These are phyloP conservation scores for Kodamaea kaohsiungensis DNA, from an alignment of 805 yeast genomes.

Conservation along the genomic window DNA sequence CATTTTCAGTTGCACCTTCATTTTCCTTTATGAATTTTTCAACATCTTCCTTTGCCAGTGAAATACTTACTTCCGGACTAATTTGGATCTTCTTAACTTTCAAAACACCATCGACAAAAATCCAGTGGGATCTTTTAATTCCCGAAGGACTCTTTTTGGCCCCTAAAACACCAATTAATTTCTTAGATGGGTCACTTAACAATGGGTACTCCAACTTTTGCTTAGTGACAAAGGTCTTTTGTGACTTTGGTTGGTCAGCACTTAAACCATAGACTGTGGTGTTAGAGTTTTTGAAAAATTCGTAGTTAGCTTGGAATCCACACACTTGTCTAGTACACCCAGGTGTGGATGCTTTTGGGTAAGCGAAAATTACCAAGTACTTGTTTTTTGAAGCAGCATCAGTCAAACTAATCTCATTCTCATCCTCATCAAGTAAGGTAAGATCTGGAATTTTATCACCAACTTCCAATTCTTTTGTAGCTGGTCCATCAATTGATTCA, in stretches of 20 bases:
- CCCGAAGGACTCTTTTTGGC: conserved; percentile 81
- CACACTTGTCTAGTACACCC: conserved; percentile 96
- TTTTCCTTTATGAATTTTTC: conserved; percentile 37
- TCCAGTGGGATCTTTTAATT: conserved; percentile 87
- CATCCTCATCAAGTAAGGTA: conserved; percentile 67
- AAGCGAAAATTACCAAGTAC: conserved; percentile 54
- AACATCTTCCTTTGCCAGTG: conserved; percentile 59
- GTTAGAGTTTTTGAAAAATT: conserved; percentile 48
- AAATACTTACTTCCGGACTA: conserved; percentile 53
- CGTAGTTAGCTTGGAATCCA: conserved; percentile 74
- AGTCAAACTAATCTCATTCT: conserved; percentile 43
- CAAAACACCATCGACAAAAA: conserved; percentile 76
- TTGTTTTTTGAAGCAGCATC: conserved; percentile 27
- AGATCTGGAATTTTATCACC: conserved; percentile 73
- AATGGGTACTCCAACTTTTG: conserved; percentile 73
- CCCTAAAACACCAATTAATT: conserved; percentile 72
- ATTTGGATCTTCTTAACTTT: conserved; percentile 52
- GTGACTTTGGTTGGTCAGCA: conserved; percentile 79
- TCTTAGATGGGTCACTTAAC: conserved; percentile 71
- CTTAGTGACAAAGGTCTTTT: conserved; percentile 70
- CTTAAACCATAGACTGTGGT: conserved; percentile 78
- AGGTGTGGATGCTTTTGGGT: conserved; percentile 92
- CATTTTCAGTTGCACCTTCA: conserved; percentile 8
- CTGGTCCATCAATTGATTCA: not conserved
- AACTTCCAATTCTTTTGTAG: conserved; percentile 34